Evolutionary conservation across 352 stramenopile species (phyloP).

Genomic region (Elongisporangium anandrum): DNA sequence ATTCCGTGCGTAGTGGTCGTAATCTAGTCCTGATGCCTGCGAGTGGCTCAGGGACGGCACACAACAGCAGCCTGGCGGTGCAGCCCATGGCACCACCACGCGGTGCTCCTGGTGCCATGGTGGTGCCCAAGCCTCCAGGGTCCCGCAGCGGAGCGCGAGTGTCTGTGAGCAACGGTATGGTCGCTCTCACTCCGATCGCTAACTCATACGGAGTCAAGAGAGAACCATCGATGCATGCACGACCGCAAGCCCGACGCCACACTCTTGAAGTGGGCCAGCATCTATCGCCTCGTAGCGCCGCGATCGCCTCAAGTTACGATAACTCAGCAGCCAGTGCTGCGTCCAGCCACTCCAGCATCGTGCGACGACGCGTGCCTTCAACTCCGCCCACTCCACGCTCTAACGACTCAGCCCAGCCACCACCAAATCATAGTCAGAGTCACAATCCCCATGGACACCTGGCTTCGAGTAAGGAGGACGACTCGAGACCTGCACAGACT

Average conservation of each 20-base stretch:
- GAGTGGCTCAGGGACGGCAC: background rate
- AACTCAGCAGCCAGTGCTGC: conserved; percentile 1
- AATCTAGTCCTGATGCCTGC: conserved; percentile 31
- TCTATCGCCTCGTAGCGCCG: background rate
- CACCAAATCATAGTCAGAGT: no score
- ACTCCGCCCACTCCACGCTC: background rate
- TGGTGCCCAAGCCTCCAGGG: background rate
- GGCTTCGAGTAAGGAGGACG: conserved; percentile 16
- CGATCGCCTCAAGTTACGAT: background rate
- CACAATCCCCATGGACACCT: background rate
- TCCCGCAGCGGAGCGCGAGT: conserved; percentile 3
- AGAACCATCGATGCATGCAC: background rate
- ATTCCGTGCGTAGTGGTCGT: conserved; percentile 40
- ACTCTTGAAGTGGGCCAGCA: conserved; percentile 8
- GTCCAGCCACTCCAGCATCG: background rate
- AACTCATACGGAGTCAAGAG: conserved; percentile 3
- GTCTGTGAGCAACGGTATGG: conserved; percentile 31
- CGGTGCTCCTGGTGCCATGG: background rate
- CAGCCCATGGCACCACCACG: background rate
- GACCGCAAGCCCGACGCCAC: conserved; percentile 9
- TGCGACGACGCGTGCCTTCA: background rate
- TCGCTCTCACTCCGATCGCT: conserved; percentile 23
- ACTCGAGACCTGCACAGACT: conserved; percentile 6
- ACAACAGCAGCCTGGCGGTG: background rate
- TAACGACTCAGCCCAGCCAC: background rate